A percentile compares a stretch with the other conserved stretches of the same genome.
Conservation (phyloP, 495 filamentous ascomycete species). For the Penicillium paradoxum region DNA sequence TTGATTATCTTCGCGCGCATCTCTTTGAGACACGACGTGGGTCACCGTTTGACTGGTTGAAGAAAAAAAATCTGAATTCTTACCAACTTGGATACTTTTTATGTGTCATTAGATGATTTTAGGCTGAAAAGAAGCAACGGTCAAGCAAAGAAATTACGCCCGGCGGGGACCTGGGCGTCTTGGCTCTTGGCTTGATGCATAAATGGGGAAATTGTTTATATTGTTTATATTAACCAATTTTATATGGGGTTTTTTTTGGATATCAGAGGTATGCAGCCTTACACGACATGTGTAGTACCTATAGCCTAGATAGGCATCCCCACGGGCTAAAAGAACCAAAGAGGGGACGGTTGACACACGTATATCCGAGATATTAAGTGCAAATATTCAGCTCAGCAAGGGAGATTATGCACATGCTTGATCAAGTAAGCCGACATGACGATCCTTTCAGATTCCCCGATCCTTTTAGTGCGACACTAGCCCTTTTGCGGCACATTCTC, state of each 20-base stretch:
- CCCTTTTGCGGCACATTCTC: neutral
- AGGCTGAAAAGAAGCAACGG: neutral
- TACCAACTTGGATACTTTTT: neutral
- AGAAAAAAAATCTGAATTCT: neutral
- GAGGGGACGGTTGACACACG: neutral
- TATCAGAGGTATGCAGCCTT: neutral
- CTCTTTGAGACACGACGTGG: conserved; percentile 5
- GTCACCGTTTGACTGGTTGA: neutral
- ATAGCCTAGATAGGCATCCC: neutral
- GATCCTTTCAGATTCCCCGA: neutral
- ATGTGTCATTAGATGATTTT: neutral
- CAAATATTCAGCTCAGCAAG: neutral
- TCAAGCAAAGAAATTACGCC: neutral
- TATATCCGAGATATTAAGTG: neutral
- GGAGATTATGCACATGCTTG: conserved; percentile 2
- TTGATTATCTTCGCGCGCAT: neutral
- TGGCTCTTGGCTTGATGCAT: neutral
- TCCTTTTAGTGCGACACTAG: conserved; percentile 3
- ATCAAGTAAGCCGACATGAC: neutral
- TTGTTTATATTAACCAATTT: too few relatives aligned
- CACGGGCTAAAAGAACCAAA: neutral
- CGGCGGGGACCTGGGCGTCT: neutral
- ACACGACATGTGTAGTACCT: neutral
- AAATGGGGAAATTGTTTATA: neutral
- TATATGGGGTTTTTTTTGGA: neutral